phyloP scores from a whole-genome alignment of 129 eudicot species.

The Tanacetum coccineum region DNA sequence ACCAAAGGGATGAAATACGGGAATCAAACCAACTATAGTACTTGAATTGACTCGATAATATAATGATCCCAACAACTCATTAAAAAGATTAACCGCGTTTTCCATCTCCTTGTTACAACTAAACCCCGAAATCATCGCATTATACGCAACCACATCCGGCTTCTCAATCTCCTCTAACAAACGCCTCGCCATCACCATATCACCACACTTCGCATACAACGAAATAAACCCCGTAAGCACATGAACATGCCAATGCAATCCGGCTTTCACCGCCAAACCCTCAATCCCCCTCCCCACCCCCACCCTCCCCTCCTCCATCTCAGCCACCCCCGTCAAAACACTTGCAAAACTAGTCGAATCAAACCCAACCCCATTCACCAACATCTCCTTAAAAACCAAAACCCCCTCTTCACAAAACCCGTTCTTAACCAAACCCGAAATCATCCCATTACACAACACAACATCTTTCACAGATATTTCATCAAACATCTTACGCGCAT shows the following conservation, averaged over 20 bases:
- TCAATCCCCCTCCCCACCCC: conserved; percentile 75
- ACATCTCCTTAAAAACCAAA: conserved; percentile 50
- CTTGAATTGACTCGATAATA: conserved; percentile 59
- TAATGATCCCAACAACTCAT: conserved; percentile 40
- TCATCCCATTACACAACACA: conserved; percentile 78
- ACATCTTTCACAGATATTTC: conserved; percentile 62
- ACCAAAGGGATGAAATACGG: conserved; percentile 70
- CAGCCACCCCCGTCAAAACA: conserved; percentile 66
- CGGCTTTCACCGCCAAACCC: conserved; percentile 61
- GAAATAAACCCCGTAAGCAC: conserved; percentile 81
- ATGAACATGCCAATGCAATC: conserved; percentile 55
- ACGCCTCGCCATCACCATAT: conserved; percentile 39
- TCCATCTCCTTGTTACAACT: conserved; percentile 46
- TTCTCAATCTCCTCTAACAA: conserved; percentile 54
- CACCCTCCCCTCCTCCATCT: conserved; percentile 51
- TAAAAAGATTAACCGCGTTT: conserved; percentile 55
- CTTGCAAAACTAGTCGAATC: conserved; percentile 86
- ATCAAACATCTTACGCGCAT: no score
- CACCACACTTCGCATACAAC: conserved; percentile 72
- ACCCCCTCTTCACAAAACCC: conserved; percentile 50
- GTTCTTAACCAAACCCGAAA: conserved; percentile 72
- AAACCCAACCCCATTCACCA: conserved; percentile 33
- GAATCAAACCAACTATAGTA: conserved; percentile 76
- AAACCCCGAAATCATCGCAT: conserved; percentile 85
- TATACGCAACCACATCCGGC: conserved; percentile 75